Evolutionary conservation across 2,329 filamentous ascomycete species (phyloP), one percentile per base, ranked within the genome.

Genomic region (Xylariales sp.): DNA sequence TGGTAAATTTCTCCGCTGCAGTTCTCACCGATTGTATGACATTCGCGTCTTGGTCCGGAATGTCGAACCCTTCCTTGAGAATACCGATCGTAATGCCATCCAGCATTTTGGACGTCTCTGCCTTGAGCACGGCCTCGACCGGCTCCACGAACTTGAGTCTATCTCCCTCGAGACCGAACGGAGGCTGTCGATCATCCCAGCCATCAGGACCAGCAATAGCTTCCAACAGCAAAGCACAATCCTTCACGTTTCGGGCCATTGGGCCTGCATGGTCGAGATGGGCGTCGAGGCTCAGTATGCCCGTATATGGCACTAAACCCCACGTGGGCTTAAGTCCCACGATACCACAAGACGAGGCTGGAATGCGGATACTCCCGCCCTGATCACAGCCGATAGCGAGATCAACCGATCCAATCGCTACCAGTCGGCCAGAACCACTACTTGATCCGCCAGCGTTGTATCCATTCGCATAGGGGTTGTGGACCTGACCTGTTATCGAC

Each of bases 381-480:
- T 62, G 60, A 32, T 64, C 61, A 31, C 56, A 55, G 5, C 61
- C 61, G 20, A 64, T 48, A 6, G 57, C 59, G 14, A 62, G 48
- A 24, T 62, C 59, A 5, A 56, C 58, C 6, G 48, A 50, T 2
- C 54, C 57, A 3, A 47, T 51, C 2, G 60, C 64, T 1, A 75
- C 69, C 10, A 75, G 57, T 4, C 63, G 63, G 5, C 56, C 65
- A 11, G 59, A 59, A 3, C 70, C 70, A 9, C 60, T 67, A 20
- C 64, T 68, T 43, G 66, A 69, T n/a, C 71, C 70, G n/a, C 71
- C 70, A 27, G 64, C 62, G 3, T 62, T 67, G 45, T 69, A 72
- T 2, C 68, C 68, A 16, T 55, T 46, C 0, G 65, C 68, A 42
- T 64, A 66, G 0, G 70, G 71, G 40, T 74, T 71, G 44, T 72